Base-by-base conservation (phyloP, 176 grass and related monocot species). In the Lolium rigidum region DNA sequence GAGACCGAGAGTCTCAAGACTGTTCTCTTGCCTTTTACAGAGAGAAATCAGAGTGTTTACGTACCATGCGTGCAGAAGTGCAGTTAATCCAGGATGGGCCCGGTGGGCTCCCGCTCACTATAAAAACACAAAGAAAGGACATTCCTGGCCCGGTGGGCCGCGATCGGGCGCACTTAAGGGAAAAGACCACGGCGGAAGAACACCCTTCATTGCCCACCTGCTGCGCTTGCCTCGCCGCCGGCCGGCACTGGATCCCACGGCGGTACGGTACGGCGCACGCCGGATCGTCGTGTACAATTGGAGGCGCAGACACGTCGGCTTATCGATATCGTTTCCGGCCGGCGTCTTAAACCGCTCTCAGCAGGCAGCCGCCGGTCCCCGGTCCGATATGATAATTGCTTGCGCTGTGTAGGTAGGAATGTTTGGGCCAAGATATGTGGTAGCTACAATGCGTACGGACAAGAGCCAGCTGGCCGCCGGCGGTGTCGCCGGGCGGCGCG, bases 201-300 rank as follows among this genome's bases (percentile, higher is more conserved):
- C 41, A 70, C 64, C 31, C 54, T 71, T 60, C 17, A 18, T 85
- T 26, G 41, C 41, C 41, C 41, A 43, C 41, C 41, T 43, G 46
- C 55, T 9, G 20, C 69, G 49, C 20, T 57, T 68, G 16, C 79
- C 69, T 5, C 18, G 2, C 4, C 46, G 44, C 46, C 71, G 13
- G 86, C 73, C 50, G 80, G 80, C 86, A 88, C 38, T 49, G 80
- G 41, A 77, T 83, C 86, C 70, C 80, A 16, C 51, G 49, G 26
- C 13, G 38, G 86, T 82, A 88, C 61, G 71, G 37, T 35, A 35
- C 31, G 31, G 31, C 49, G n/a, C n/a, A n/a, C n/a, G 50, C 61
- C 61, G 12, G 79, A 83, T 67, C 80, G 26, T 21, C 80, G 28
- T 18, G 62, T 62, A 69, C 61, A 78, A 74, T 14, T 20, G 6